Evolutionary conservation across 148 eudicot genomes (phyloP).

Genomic region (Vaccinium corymbosum): DNA sequence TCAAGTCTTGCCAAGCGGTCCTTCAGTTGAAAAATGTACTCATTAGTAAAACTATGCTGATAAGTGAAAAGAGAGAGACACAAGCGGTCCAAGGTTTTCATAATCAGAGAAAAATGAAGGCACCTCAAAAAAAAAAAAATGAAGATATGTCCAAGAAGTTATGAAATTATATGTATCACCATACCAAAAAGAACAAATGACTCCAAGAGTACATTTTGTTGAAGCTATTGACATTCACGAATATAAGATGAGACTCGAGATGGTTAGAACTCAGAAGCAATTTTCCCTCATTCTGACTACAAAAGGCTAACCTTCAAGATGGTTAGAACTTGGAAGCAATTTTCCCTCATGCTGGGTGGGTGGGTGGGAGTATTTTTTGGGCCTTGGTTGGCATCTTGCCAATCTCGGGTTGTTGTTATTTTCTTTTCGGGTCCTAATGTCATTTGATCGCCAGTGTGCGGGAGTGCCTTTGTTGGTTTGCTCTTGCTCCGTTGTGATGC

Average conservation of each 20-base stretch:
- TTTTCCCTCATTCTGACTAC: neutral
- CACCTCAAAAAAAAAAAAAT: neutral
- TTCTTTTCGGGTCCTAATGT: too few relatives aligned
- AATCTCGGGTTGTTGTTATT: too few relatives aligned
- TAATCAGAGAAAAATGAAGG: neutral
- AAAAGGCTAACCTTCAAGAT: too few relatives aligned
- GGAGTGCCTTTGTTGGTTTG: too few relatives aligned
- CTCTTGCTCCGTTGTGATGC: too few relatives aligned
- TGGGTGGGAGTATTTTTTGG: too few relatives aligned
- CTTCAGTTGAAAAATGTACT: slow-evolving; percentile 27
- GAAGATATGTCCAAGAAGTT: neutral
- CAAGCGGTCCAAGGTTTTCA: neutral
- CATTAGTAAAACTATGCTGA: slow-evolving; percentile 4
- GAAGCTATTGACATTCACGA: neutral
- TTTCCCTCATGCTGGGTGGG: neutral
- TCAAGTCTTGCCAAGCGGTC: slow-evolving; percentile 76
- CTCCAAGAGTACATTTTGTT: neutral
- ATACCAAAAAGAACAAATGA: neutral
- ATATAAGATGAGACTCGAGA: neutral
- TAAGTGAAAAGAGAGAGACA: neutral
- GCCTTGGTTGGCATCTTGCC: too few relatives aligned
- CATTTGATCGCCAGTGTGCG: too few relatives aligned
- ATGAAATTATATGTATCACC: neutral
- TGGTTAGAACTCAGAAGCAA: neutral
- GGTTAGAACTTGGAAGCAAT: neutral